Percentiles rank a stretch among this genome's conserved stretches.
phyloP scores from a whole-genome alignment of 1,139 yeast species.

The Eremothecium cymbalariae region DNA sequence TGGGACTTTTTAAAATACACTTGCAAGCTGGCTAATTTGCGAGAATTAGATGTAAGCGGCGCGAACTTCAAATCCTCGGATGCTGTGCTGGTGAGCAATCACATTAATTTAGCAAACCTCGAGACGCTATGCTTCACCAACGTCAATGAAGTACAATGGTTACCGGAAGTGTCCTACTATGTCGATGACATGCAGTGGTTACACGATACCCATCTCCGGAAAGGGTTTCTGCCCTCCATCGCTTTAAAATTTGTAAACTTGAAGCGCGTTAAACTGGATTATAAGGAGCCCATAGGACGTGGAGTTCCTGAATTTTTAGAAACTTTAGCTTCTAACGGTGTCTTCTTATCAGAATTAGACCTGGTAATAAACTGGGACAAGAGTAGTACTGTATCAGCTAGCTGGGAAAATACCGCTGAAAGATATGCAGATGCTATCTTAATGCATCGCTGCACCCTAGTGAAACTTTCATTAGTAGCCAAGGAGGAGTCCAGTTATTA shows the following conservation, averaged over 20 bases:
- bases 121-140: slow-evolving; percentile 8
- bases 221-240: slow-evolving; percentile 33
- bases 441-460: slow-evolving; percentile 27
- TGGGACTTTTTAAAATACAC: slow-evolving; percentile 10
- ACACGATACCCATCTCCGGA: slow-evolving; percentile 10
- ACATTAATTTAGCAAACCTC: slow-evolving; percentile 6
- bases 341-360: slow-evolving; percentile 35
- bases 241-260: slow-evolving; percentile 30
- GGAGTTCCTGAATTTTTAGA: slow-evolving; percentile 37
- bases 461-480: slow-evolving; percentile 39
- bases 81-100: slow-evolving; percentile 3
- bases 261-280: slow-evolving; percentile 36
- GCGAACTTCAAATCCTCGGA: slow-evolving; percentile 9
- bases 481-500: slow-evolving; percentile 33
- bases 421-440: slow-evolving; percentile 33
- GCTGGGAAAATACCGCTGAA: slow-evolving; percentile 28
- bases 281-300: slow-evolving; percentile 40
- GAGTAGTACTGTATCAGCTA: slow-evolving; percentile 31
- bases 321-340: slow-evolving; percentile 17
- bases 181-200: slow-evolving; percentile 11
- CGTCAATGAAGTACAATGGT: slow-evolving; percentile 10
- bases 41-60: slow-evolving; percentile 7
- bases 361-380: slow-evolving; percentile 38
- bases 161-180: slow-evolving; percentile 11
- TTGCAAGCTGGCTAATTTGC: slow-evolving; percentile 3